These are phyloP conservation scores for Cytospora mali DNA, from an alignment of 2,329 filamentous ascomycete species.

Conservation along the genomic window DNA sequence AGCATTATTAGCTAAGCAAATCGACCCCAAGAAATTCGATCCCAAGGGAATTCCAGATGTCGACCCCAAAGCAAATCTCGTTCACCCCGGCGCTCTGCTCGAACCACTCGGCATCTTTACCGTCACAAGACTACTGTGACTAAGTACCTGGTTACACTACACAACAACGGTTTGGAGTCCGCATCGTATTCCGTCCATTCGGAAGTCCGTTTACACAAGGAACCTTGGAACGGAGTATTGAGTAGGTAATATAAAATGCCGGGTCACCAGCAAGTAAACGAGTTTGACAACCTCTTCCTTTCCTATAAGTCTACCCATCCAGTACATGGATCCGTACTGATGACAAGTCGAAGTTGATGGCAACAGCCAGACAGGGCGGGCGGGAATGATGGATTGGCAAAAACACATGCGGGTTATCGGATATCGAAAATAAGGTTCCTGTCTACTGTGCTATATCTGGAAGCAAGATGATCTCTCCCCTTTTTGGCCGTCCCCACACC, in stretches of 20 bases:
- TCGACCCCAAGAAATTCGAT: too few relatives aligned
- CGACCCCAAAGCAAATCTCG: constrained; percentile 21
- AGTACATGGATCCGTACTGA: not conserved
- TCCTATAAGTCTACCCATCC: not conserved
- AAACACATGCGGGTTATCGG: not conserved
- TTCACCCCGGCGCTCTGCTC: not conserved
- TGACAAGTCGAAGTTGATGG: not conserved
- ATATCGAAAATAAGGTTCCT: constrained; percentile 3
- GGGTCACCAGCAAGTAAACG: too few relatives aligned
- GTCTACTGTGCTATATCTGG: constrained; percentile 1
- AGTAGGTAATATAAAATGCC: too few relatives aligned
- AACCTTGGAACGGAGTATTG: too few relatives aligned
- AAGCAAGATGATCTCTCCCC: not conserved
- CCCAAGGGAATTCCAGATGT: too few relatives aligned
- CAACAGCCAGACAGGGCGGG: not conserved
- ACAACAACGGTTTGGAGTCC: not conserved
- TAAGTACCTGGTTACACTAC: not conserved
- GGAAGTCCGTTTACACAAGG: not conserved
- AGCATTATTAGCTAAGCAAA: not conserved
- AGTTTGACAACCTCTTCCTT: too few relatives aligned
- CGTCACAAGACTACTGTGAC: not conserved
- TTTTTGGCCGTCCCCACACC: not conserved
- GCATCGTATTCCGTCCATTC: not conserved
- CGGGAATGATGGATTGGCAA: not conserved
- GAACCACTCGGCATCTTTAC: constrained; percentile 13